These are phyloP conservation scores for Cephalotrichum gorgonifer DNA, from an alignment of 2,329 filamentous ascomycete species.

Conservation along the genomic window DNA sequence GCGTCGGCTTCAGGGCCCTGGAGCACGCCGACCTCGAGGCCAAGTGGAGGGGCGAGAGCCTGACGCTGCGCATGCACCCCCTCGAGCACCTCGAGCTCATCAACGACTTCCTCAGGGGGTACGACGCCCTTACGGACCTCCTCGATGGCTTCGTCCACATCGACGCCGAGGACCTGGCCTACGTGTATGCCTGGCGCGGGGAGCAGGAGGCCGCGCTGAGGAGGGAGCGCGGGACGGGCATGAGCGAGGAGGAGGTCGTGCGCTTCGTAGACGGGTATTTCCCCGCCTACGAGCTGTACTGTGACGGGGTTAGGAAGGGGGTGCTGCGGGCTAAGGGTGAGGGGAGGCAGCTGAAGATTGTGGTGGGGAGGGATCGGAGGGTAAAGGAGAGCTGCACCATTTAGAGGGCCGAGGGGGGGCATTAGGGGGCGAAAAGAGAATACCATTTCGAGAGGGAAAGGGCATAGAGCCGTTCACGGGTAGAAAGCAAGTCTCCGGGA, in stretches of 20 bases:
- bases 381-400: conserved; percentile 47
- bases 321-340: conserved; percentile 36
- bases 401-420: conserved; percentile 10
- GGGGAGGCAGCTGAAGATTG: conserved; percentile 48
- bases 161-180: conserved; percentile 60
- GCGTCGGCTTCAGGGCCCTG: conserved; percentile 68
- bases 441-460: too few relatives aligned
- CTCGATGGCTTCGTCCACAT: conserved; percentile 48
- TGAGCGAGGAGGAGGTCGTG: conserved; percentile 72
- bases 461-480: too few relatives aligned
- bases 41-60: conserved; percentile 39
- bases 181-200: conserved; percentile 75
- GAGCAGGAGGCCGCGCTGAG: conserved; percentile 70
- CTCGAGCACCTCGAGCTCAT: conserved; percentile 39
- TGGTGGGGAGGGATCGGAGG: conserved; percentile 49
- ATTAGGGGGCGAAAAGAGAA: too few relatives aligned
- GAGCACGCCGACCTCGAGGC: conserved; percentile 37
- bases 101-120: conserved; percentile 35
- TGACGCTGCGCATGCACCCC: conserved; percentile 34
- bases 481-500: too few relatives aligned
- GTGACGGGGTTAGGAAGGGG: conserved; percentile 46
- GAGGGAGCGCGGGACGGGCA: conserved; percentile 57
- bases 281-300: conserved; percentile 62
- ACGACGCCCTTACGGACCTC: conserved; percentile 36
- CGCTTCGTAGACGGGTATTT: conserved; percentile 63